phyloP scores from a whole-genome alignment of 495 filamentous ascomycete genomes.

The Daldinia concentrica region DNA sequence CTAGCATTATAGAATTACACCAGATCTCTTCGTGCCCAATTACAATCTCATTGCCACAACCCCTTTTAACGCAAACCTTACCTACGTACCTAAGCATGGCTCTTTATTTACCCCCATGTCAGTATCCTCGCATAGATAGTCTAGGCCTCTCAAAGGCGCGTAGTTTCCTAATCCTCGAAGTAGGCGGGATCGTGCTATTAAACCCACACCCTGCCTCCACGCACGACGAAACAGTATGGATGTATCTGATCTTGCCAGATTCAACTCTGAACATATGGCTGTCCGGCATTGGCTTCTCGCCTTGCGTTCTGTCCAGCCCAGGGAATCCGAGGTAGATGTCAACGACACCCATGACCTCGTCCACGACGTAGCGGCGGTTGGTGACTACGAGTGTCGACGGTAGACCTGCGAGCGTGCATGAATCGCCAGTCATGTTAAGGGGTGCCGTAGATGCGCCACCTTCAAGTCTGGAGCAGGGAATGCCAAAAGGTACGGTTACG shows the following conservation, averaged over 20 bases:
- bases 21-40: background rate
- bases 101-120: background rate
- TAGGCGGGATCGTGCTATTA: slow-evolving; percentile 35
- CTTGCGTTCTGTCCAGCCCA: slow-evolving; percentile 48
- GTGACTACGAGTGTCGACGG: slow-evolving; percentile 48
- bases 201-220: slow-evolving; percentile 48
- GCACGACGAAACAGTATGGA: slow-evolving; percentile 51
- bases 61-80: background rate
- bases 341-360: slow-evolving; percentile 50
- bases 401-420: slow-evolving; percentile 47
- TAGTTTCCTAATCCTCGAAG: slow-evolving; percentile 22
- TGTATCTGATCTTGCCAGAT: slow-evolving; percentile 50
- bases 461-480: slow-evolving; percentile 51
- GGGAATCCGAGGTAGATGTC: slow-evolving; percentile 53
- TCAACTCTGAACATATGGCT: slow-evolving; percentile 53
- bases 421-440: slow-evolving; percentile 42
- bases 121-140: background rate
- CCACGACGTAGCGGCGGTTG: slow-evolving; percentile 53
- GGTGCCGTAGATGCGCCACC: slow-evolving; percentile 50
- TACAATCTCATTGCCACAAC: background rate
- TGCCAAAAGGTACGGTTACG: slow-evolving; percentile 47
- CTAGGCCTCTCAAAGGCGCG: slow-evolving; percentile 7
- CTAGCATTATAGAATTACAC: background rate
- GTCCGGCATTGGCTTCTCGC: slow-evolving; percentile 46
- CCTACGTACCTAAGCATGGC: background rate